phyloP scores from a whole-genome alignment of 2,329 filamentous ascomycete species.

The Nothomitra cinnamomea region DNA sequence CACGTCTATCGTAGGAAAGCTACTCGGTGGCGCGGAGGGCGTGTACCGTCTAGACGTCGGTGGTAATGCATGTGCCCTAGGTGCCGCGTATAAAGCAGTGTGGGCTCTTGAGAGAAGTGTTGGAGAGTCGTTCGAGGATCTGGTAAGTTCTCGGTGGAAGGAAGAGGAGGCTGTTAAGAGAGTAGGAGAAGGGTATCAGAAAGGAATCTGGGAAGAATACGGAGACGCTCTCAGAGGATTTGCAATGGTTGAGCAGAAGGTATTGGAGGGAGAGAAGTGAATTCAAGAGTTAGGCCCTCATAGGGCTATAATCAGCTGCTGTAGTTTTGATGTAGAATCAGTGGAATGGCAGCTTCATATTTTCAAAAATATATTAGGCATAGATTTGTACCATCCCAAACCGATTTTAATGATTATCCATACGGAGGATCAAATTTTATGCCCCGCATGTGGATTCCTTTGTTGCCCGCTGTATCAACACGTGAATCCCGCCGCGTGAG shows the following conservation, averaged over 20 bases:
- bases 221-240: constrained; percentile 62
- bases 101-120: constrained; percentile 63
- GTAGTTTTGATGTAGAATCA: not conserved
- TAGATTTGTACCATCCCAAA: not conserved
- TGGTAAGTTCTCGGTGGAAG: constrained; percentile 70
- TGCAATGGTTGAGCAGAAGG: constrained; percentile 51
- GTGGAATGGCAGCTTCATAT: not conserved
- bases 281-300: not conserved
- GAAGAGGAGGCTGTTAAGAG: constrained; percentile 70
- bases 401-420: not conserved
- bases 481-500: not conserved
- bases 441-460: not conserved
- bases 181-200: constrained; percentile 65
- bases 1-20: constrained; percentile 66
- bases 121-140: constrained; percentile 69
- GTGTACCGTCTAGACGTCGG: constrained; percentile 90
- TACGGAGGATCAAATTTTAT: not conserved
- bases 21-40: constrained; percentile 75
- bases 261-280: constrained; percentile 30
- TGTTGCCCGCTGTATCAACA: not conserved
- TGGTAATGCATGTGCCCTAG: constrained; percentile 85
- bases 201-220: constrained; percentile 61
- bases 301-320: not conserved
- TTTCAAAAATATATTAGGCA: not conserved
- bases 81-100: constrained; percentile 87